Conservation (phyloP, 1,139 yeast species). For the Suhomyces guaymorum region DNA sequence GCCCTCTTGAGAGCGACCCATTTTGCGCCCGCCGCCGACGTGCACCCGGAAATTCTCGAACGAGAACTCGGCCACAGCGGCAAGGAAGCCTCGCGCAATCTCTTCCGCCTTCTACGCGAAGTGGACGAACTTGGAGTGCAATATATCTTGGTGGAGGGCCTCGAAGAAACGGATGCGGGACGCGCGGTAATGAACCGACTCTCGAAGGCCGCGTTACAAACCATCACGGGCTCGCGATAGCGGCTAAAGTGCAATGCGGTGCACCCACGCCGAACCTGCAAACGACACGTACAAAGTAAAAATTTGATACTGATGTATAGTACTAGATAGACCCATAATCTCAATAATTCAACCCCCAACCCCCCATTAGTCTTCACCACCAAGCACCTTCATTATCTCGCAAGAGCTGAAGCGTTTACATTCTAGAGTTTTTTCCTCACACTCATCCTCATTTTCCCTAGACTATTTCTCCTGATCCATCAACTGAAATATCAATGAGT, state of each 20-base stretch:
- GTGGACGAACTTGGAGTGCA: conserved; percentile 67
- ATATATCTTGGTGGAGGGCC: conserved; percentile 72
- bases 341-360: no score
- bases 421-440: background rate
- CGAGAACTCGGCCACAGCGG: conserved; percentile 59
- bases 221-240: conserved; percentile 19
- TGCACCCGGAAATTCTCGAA: conserved; percentile 28
- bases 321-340: background rate
- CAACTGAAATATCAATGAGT: no score
- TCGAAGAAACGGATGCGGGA: conserved; percentile 72
- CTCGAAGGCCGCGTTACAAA: conserved; percentile 76
- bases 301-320: conserved; percentile 1
- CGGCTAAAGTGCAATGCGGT: background rate
- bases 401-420: background rate
- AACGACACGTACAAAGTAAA: conserved; percentile 9
- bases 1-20: conserved; percentile 50
- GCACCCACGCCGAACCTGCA: no score
- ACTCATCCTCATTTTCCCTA: no score
- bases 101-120: conserved; percentile 71
- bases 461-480: no score
- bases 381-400: background rate
- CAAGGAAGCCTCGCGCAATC: conserved; percentile 65
- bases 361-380: no score
- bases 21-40: conserved; percentile 30
- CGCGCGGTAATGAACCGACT: conserved; percentile 92